Evolutionary conservation across 495 filamentous ascomycete species (phyloP), one percentile per base, ranked within the genome.

Genomic region (Thermothielavioides terrestris): DNA sequence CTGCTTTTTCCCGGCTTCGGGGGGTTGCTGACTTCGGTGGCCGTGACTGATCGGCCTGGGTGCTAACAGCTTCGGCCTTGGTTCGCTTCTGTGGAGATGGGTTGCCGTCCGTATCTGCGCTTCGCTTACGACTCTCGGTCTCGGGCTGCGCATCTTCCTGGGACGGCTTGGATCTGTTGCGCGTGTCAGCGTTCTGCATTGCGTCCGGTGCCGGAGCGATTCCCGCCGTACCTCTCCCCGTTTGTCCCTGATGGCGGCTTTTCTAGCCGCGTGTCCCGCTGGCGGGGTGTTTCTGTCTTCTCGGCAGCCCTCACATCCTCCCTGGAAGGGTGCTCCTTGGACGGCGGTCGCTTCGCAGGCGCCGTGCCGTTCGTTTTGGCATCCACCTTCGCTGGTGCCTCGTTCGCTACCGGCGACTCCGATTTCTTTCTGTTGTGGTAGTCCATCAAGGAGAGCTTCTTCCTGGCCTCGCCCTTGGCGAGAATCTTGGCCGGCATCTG

Each of bases 371-470:
- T 58, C 21, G 40, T 27, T 44, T 46, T 61, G 9, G 52, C 32
- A 3, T 63, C 59, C 20, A 30, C 18, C 40, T 52, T 64, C 1
- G 17, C 36, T 21, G 57, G 23, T 41, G 44, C 38, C n/a, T 65
- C 68, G 52, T 56, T 59, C 22, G 67, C 68, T 11, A 62, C 56
- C 3, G 69, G 64, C 21, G 70, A 71, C 25, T 64, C 55, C 32
- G 68, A 69, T 49, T 67, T 67, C 41, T 62, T 70, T 31, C 63
- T 69, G 37, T 67, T 74, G 51, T 68, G 66, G 26, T 72, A 74
- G 56, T 75, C 73, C 54, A 68, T 68, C 44, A 75, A 56, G 23
- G 71, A 69, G 30, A 76, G 39, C 55, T 73, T 74, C 60, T 73
- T 75, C 39, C 67, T 74, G 15, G 60, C 58, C 50, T 72, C 73